phyloP scores from a whole-genome alignment of 805 yeast genomes.

The Geotrichum ghanense region DNA sequence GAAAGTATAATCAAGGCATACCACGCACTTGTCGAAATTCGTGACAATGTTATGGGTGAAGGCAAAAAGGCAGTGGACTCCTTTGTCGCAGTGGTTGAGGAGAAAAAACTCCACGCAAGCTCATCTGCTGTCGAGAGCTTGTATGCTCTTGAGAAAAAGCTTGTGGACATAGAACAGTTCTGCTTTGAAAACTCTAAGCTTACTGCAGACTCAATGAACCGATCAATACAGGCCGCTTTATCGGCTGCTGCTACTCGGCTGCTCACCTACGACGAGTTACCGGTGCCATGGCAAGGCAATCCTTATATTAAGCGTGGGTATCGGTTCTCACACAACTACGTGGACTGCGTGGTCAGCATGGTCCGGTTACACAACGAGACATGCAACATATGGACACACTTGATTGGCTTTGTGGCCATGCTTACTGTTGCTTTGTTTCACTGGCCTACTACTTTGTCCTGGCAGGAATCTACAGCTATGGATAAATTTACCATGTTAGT shows the following conservation, averaged over 20 bases:
- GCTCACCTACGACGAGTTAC: conserved; percentile 76
- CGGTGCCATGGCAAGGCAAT: conserved; percentile 89
- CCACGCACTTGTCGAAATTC: conserved; percentile 19
- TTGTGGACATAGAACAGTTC: conserved; percentile 23
- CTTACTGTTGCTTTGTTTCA: conserved; percentile 45
- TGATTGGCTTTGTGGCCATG: conserved; percentile 54
- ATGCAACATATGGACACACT: conserved; percentile 88
- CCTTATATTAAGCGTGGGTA: conserved; percentile 76
- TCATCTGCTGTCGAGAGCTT: conserved; percentile 18
- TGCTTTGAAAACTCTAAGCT: conserved; percentile 13
- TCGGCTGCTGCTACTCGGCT: conserved; percentile 29
- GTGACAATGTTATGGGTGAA: conserved; percentile 22
- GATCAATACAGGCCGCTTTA: conserved; percentile 17
- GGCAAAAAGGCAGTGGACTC: conserved; percentile 25
- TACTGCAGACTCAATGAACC: conserved; percentile 6
- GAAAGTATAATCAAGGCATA: conserved; percentile 19
- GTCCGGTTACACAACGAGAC: conserved; percentile 73
- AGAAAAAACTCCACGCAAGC: conserved; percentile 14
- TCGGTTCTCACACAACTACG: conserved; percentile 60
- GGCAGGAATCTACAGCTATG: conserved; percentile 20
- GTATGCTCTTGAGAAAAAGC: conserved; percentile 23
- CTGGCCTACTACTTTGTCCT: conserved; percentile 46
- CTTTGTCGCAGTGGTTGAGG: conserved; percentile 21
- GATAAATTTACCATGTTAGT: conserved; percentile 46
- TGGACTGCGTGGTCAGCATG: conserved; percentile 48